Base-by-base conservation (phyloP, 192 early-diverging fungal species). In the Kappamyces sp. region DNA sequence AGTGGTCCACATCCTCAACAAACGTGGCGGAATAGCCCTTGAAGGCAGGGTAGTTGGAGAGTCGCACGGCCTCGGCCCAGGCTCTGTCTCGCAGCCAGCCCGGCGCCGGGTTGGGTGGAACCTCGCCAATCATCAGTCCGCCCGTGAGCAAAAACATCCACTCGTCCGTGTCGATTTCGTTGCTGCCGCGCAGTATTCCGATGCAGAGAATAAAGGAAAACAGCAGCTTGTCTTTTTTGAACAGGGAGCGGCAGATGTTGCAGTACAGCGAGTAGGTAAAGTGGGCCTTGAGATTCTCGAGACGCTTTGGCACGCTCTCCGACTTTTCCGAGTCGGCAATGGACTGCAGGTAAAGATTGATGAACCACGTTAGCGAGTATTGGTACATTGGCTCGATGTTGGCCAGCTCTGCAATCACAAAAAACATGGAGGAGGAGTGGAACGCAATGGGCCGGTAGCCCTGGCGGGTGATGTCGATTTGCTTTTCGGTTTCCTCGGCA, bases 321-420 rank as follows among this genome's bases (percentile, higher is more conserved):
- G 80, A 80, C 49, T 83, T 83, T 40, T 83, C 74, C 4, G 74
- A 74, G 35, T 83, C 76, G 5, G 66, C 68, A 43, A 83, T 83
- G 2, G 80, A 75, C 48, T 83, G 80, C n/a, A 83, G 51, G 63
- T 83, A 83, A 4, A 83, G 59, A 59, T 83, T 83, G 47, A 83
- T 84, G 60, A 79, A 83, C 80, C 80, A 83, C 34, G 58, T 58
- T 8, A 83, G 65, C 15, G 80, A 83, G 66, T 83, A 83, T 47
- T 83, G 80, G 59, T 83, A 83, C 80, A 83, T 83, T 2, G 80
- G 80, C 55, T 83, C 80, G 49, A 83, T 83, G 66, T 83, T 83
- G 12, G 80, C 80, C 23, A 83, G 50, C 43, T 83, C 80, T 31
- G 80, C 80, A 59, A 83, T 83, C 1, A 83, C 80, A 66, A 83